Evolutionary conservation across 352 stramenopile species (phyloP).

Genomic region (Phytopythium litorale): DNA sequence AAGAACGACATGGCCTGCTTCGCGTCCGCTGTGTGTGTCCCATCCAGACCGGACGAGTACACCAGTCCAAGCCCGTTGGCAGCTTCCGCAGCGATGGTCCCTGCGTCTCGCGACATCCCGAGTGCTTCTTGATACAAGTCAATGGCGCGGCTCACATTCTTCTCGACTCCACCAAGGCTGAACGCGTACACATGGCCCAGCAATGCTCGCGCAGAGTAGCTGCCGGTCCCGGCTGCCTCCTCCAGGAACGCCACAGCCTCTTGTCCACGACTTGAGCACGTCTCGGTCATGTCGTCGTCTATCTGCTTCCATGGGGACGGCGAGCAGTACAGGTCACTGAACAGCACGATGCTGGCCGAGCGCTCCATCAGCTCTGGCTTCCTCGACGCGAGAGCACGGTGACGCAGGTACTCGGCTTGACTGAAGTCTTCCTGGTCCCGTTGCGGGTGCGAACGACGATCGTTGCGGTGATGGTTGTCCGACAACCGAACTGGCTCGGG

Average conservation of each 20-base stretch:
- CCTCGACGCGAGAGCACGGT: constrained; percentile 23
- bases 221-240: constrained; percentile 32
- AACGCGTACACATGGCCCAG: constrained; percentile 64
- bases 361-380: constrained; percentile 36
- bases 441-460: constrained; percentile 9
- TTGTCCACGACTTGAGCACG: constrained; percentile 7
- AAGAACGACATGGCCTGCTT: constrained; percentile 54
- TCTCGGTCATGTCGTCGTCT: neutral
- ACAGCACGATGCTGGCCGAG: constrained; percentile 53
- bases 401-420: constrained; percentile 45
- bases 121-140: constrained; percentile 44
- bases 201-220: constrained; percentile 37
- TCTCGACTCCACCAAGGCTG: constrained; percentile 33
- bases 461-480: constrained; percentile 26
- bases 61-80: constrained; percentile 68
- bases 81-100: constrained; percentile 28
- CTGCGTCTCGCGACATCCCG: constrained; percentile 19
- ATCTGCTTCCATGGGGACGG: neutral
- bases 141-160: constrained; percentile 29
- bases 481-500: constrained; percentile 27
- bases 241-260: constrained; percentile 44
- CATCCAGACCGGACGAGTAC: constrained; percentile 43
- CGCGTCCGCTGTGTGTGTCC: constrained; percentile 17
- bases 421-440: constrained; percentile 30
- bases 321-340: constrained; percentile 42